These are phyloP conservation scores for Leccinum subrobustum DNA, from an alignment of 1,284 basidiomycete species.

Conservation along the genomic window DNA sequence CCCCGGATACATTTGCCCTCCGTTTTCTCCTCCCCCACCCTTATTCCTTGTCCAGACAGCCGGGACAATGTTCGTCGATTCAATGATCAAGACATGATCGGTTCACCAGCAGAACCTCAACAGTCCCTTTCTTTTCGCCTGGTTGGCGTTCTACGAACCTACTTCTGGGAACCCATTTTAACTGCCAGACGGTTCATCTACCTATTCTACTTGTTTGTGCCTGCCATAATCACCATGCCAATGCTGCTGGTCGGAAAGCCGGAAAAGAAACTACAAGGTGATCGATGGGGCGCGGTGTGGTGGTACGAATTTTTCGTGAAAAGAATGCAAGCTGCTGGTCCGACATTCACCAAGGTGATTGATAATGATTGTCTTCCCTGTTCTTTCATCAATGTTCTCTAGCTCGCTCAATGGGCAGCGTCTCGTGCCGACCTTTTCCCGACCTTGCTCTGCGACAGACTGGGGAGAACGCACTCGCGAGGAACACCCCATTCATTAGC, in stretches of 20 bases:
- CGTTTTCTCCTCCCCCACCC: constrained; percentile 56
- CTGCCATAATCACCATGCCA: constrained; percentile 83
- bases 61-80: constrained; percentile 23
- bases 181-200: constrained; percentile 85
- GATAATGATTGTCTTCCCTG: neutral
- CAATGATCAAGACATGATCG: constrained; percentile 39
- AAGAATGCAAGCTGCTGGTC: constrained; percentile 94
- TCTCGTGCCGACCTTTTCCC: constrained; percentile 95
- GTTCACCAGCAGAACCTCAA: constrained; percentile 62
- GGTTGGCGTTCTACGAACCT: constrained; percentile 44
- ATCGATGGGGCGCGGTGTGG: constrained; percentile 87
- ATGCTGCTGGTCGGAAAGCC: constrained; percentile 81
- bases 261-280: constrained; percentile 55
- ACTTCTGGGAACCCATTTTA: constrained; percentile 84
- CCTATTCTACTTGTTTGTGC: constrained; percentile 82
- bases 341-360: constrained; percentile 93
- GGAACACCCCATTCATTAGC: constrained; percentile 81
- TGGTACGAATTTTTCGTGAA: constrained; percentile 91
- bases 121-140: constrained; percentile 47
- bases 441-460: constrained; percentile 80
- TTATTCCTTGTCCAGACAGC: constrained; percentile 57
- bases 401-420: constrained; percentile 98
- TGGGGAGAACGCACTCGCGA: constrained; percentile 89
- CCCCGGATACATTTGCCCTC: constrained; percentile 41
- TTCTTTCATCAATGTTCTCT: constrained; percentile 13